Evolutionary conservation across 2,329 filamentous ascomycete genomes (phyloP), one percentile per base, ranked within the genome.

Genomic region (Graphilbum fragrans): DNA sequence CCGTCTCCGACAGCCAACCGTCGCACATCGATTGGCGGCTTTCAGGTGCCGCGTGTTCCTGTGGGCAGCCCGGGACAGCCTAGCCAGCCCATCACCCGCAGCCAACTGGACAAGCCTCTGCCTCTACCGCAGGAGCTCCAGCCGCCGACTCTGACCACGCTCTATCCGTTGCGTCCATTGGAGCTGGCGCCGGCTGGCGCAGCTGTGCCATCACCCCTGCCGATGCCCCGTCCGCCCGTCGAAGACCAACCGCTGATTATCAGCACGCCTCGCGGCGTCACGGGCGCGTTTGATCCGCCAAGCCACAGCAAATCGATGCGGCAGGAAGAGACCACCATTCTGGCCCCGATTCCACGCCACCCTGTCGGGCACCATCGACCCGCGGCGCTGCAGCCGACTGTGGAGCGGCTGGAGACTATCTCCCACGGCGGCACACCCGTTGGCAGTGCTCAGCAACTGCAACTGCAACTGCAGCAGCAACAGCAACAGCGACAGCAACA

Each of bases 171-270:
- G n/a, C n/a, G n/a, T n/a, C n/a, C n/a, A n/a, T n/a, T n/a, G n/a
- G n/a, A n/a, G n/a, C n/a, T n/a, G n/a, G n/a, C n/a, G 21, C 7
- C 48, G 50, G 25, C 53, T 53, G 35, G 48, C 49, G 19, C 47
- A 51, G 22, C 49, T 50, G 38, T 44, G 41, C 5, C 33, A n/a
- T 5, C n/a, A n/a, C 42, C 37, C n/a, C 42, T 36, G 17, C 48
- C 48, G 4, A 43, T 45, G 6, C 41, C 41, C 10, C 47, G 39
- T n/a, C 27, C 40, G 10, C 52, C 52, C 5, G 45, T 47, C 4
- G 59, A 69, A 21, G 71, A 76, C 31, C 66, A 69, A 41, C 72
- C 74, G 4, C 60, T 77, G 21, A 77, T 77, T 41, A 76, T 78
- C 53, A 77, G 73, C 54, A 77, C 74, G 4, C 73, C 73, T 1